phyloP scores from a whole-genome alignment of 1,284 basidiomycete species.

The Papiliotrema nemorosa region DNA sequence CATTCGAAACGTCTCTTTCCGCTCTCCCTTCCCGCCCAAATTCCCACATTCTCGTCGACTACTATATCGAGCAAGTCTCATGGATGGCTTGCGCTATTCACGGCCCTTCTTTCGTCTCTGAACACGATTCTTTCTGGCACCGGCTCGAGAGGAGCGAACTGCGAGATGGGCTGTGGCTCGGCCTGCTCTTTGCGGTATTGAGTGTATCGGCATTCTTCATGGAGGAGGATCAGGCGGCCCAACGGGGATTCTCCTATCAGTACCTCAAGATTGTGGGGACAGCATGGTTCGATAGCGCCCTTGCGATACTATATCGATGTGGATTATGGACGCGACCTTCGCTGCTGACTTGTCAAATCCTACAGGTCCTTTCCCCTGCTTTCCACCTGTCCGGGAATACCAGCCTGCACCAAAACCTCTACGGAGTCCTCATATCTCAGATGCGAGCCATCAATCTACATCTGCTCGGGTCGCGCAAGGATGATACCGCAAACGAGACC shows the following conservation, averaged over 20 bases:
- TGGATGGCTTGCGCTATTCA: constrained; percentile 1
- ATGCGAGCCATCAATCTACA: constrained; percentile 4
- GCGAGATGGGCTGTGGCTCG: constrained; percentile 6
- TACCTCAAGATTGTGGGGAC: background rate
- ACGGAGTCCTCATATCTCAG: background rate
- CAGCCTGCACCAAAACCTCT: too few species aligned
- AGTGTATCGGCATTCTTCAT: constrained; percentile 6
- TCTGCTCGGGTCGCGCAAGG: background rate
- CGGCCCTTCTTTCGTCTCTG: background rate
- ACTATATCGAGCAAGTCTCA: constrained; percentile 1
- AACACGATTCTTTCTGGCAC: constrained; percentile 4
- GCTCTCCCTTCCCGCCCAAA: background rate
- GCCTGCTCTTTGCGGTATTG: constrained; percentile 3
- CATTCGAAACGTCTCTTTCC: background rate
- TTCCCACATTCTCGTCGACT: background rate
- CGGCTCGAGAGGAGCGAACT: background rate
- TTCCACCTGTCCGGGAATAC: constrained; percentile 5
- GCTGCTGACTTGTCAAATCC: background rate
- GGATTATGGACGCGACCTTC: background rate
- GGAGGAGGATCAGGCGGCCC: background rate
- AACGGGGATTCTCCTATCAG: background rate
- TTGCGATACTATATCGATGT: constrained; percentile 1
- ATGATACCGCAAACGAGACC: background rate
- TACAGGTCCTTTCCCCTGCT: background rate
- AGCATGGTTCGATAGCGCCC: constrained; percentile 7